Evolutionary conservation across 164 flowering plant genomes (phyloP), one percentile per base, ranked within the genome.

Genomic region (Echeveria elegans): DNA sequence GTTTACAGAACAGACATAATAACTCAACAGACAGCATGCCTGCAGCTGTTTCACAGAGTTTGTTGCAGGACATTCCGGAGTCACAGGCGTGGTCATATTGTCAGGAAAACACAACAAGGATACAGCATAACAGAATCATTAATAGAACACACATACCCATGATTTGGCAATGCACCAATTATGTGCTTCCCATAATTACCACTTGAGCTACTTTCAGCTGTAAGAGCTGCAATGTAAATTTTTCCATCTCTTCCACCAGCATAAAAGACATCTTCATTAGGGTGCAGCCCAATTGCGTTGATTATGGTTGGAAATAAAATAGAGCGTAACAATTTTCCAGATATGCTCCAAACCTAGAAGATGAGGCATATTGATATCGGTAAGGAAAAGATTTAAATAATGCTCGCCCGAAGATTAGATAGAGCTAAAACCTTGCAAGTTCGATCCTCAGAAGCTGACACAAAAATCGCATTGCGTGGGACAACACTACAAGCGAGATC

Each of bases 381-480:
- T 28, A 12, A n/a, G n/a, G n/a, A 19, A 12, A 63, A 6, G 4
- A 34, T 31, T 8, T 6, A 63, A 10, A 37, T 36, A n/a, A 18
- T 2, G 8, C 41, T 38, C n/a, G 12, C 41, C 41, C 1, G 41
- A 38, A 38, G 12, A 10, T 10, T 26, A 66, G 16, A 66, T 4
- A 48, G 60, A n/a, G 37, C 47, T 43, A 78, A 37, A 68, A 93
- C 98, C 97, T 93, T 93, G 77, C 97, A 93, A 1, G 98, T 90
- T 16, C 86, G 82, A 71, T 93, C 98, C 82, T 86, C 86, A 26
- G 96, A 93, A 70, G 97, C 83, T 59, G 97, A 89, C 18, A 93
- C 79, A 16, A 93, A 81, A 47, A 86, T 80, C 36, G 41, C 41
- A 38, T 38, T 38, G 12, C 1, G 9, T 38, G 41, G 41, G 11